Conservation (phyloP, 345 rosid species). For the Eucalyptus curtisii region DNA sequence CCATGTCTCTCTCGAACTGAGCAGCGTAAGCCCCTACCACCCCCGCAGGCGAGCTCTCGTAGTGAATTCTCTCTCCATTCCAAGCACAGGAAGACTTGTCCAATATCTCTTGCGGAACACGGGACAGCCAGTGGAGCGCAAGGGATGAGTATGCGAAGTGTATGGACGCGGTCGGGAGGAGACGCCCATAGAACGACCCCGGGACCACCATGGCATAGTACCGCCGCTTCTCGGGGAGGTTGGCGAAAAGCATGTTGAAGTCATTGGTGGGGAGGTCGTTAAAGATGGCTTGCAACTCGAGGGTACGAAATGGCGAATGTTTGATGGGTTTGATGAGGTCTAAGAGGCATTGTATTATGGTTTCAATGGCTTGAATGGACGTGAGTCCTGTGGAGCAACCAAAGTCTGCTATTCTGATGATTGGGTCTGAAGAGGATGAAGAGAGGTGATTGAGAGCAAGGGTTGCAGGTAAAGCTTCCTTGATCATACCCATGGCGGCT, state of each 20-base stretch:
- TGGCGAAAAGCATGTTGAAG: background rate
- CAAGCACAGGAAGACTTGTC: background rate
- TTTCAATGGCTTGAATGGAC: background rate
- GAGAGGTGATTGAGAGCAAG: background rate
- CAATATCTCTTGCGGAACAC: background rate
- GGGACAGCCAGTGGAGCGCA: background rate
- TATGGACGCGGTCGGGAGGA: background rate
- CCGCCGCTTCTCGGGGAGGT: background rate
- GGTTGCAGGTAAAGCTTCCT: background rate
- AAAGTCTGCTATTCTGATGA: background rate
- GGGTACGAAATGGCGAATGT: background rate
- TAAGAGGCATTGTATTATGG: background rate
- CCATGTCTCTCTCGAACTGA: background rate
- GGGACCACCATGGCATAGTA: background rate
- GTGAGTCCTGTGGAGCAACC: background rate
- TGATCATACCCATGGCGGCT: background rate
- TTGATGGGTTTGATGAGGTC: background rate
- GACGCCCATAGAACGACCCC: background rate
- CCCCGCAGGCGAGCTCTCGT: background rate
- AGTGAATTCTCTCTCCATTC: slow-evolving; percentile 2
- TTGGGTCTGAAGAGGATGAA: background rate
- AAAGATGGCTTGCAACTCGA: background rate
- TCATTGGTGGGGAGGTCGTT: background rate
- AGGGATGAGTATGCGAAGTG: background rate
- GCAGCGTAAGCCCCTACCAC: background rate